Percentiles rank a stretch among this genome's conserved stretches.
These are phyloP conservation scores for Fusarium torulosum DNA, from an alignment of 2,329 filamentous ascomycete genomes.

Conservation along the genomic window DNA sequence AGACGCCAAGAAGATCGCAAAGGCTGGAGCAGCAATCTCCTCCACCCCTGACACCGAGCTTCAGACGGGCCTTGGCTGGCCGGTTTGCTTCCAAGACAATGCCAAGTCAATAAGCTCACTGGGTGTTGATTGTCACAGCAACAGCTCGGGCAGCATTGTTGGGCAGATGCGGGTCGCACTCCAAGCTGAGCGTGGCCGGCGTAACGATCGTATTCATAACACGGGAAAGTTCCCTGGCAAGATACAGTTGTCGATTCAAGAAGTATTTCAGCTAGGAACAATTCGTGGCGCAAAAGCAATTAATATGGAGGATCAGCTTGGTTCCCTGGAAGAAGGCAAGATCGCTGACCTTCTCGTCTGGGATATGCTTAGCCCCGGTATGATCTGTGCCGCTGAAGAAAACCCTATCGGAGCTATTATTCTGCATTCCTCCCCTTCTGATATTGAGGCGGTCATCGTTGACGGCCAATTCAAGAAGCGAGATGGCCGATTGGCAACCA, in stretches of 20 bases:
- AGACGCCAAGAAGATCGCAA: slow-evolving; percentile 6
- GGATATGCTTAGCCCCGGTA: slow-evolving; percentile 9
- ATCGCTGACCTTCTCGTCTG: slow-evolving; percentile 14
- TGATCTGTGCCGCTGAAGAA: slow-evolving; percentile 16
- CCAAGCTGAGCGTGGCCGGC: slow-evolving; percentile 12
- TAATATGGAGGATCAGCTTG: slow-evolving; percentile 2
- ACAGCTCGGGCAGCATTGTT: slow-evolving; percentile 5
- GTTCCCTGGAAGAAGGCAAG: slow-evolving; percentile 10
- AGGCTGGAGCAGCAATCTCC: slow-evolving; percentile 1
- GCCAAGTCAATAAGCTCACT: slow-evolving; percentile 10
- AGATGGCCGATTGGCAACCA: not conserved
- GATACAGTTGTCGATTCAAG: not conserved
- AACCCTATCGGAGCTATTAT: slow-evolving; percentile 16
- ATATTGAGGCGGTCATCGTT: slow-evolving; percentile 15
- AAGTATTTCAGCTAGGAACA: slow-evolving; percentile 11
- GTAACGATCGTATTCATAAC: not conserved
- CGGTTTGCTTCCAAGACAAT: slow-evolving; percentile 17
- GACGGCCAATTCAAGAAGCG: slow-evolving; percentile 23
- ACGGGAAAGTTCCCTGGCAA: slow-evolving; percentile 2
- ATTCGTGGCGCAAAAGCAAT: slow-evolving; percentile 11
- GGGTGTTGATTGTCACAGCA: slow-evolving; percentile 15
- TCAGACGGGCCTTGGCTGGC: slow-evolving; percentile 22
- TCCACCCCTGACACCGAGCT: slow-evolving; percentile 17
- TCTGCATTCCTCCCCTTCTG: not conserved
- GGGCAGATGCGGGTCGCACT: slow-evolving; percentile 14